phyloP scores from a whole-genome alignment of 2,329 filamentous ascomycete species.

The Neofusicoccum ribis region DNA sequence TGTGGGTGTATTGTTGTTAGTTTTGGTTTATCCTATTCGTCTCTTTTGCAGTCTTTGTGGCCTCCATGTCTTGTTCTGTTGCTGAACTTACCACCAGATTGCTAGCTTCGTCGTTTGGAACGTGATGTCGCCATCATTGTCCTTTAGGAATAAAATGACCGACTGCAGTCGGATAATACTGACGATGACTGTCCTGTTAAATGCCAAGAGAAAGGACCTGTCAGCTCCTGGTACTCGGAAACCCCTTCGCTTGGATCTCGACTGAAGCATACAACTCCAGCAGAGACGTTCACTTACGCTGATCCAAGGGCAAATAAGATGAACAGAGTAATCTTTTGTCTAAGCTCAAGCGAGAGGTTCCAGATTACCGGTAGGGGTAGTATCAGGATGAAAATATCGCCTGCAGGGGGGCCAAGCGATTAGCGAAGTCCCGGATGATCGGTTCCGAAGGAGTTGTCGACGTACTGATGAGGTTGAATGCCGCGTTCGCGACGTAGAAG shows the following conservation, averaged over 20 bases:
- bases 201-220: background rate
- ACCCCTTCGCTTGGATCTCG: background rate
- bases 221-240: background rate
- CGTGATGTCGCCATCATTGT: background rate
- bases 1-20: background rate
- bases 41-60: too few species aligned
- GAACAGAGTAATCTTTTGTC: constrained; percentile 1
- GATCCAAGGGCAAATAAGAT: constrained; percentile 1
- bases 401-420: background rate
- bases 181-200: background rate
- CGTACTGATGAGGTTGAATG: constrained; percentile 5
- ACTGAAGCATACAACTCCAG: background rate
- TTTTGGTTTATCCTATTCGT: too few species aligned
- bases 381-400: background rate
- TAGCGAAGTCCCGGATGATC: too few species aligned
- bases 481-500: constrained; percentile 1
- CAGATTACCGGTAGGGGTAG: background rate
- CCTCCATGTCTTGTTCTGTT: background rate
- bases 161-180: background rate
- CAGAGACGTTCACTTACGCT: background rate
- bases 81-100: background rate
- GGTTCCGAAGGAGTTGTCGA: too few species aligned
- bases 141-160: background rate
- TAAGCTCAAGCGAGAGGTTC: background rate
- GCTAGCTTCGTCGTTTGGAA: background rate